These are phyloP conservation scores for Takakia lepidozioides DNA, from an alignment of 225 moss, liverwort and hornwort species.

Conservation along the genomic window DNA sequence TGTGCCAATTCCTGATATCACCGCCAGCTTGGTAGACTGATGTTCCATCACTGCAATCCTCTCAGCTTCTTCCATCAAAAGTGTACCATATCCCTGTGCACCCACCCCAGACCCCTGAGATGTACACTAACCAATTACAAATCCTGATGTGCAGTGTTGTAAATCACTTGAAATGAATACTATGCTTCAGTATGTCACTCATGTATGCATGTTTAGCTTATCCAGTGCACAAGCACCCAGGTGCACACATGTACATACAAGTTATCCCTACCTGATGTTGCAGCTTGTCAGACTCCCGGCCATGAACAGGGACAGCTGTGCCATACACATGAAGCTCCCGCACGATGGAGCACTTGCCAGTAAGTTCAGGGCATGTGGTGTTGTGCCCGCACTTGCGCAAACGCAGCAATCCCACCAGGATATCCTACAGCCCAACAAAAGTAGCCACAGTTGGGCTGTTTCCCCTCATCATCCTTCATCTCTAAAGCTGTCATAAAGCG, in stretches of 20 bases:
- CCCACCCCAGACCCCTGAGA: too few species aligned
- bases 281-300: slow-evolving; percentile 87
- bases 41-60: slow-evolving; percentile 76
- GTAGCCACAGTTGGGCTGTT: too few species aligned
- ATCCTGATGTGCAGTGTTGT: not conserved
- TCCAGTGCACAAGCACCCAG: too few species aligned
- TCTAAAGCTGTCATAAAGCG: too few species aligned
- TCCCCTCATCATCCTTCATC: too few species aligned
- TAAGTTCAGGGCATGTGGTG: slow-evolving; percentile 75
- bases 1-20: slow-evolving; percentile 94
- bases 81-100: slow-evolving; percentile 84
- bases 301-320: slow-evolving; percentile 95
- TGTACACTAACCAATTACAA: not conserved
- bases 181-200: too few species aligned
- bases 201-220: too few species aligned
- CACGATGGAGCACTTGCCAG: slow-evolving; percentile 91
- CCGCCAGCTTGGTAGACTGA: slow-evolving; percentile 76
- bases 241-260: too few species aligned
- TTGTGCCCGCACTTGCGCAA: slow-evolving; percentile 88
- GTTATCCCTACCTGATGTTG: slow-evolving; percentile 74
- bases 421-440: slow-evolving; percentile 43
- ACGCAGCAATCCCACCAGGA: slow-evolving; percentile 89
- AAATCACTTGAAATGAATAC: too few species aligned
- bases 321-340: slow-evolving; percentile 99
- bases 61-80: slow-evolving; percentile 98